Base-by-base conservation (phyloP, 495 filamentous ascomycete genomes). In the Daldinia bambusicola region DNA sequence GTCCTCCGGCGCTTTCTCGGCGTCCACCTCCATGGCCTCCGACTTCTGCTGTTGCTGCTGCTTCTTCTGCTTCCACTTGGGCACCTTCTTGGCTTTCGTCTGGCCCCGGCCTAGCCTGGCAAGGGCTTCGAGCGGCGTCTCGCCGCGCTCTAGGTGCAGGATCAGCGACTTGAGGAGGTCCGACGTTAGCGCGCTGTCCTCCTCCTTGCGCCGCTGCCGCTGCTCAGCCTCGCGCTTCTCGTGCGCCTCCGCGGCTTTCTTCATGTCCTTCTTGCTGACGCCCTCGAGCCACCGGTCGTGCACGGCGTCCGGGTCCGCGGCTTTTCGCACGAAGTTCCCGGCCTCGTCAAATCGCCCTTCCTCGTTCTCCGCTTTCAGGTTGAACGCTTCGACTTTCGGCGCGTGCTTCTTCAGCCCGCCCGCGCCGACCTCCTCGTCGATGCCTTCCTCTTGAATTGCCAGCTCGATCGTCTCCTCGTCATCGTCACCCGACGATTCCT, bases 341-440 rank as follows among this genome's bases (percentile, higher is more conserved):
- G 88, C 82, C 60, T 92, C 92, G 75, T 99, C 95, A 74, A 97
- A 98, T 12, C 88, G 84, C 0, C 95, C 95, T 75, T 98, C 95
- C 77, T 99, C 96, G 75, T 94, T 89, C 79, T 99, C 95, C 5
- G 84, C 80, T 55, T 86, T 88, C 88, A 99, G 94, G 75, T 99
- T 97, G 85, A 99, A 99, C 0, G 94, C 95, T 79, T 98, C 95
- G 30, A 98, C 84, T 72, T 95, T 90, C n/a, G 95, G 95, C 14
- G 96, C 96, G 77, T 97, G 93, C 76, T 91, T 94, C 80, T 98
- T 98, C 71, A 94, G 90, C 0, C 89, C 90, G 6, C 95, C 96
- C 2, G 91, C 89, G 2, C 96, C 96, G 34, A 99, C 81, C 77
- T 98, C 95, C 55, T 93, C 90, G 72, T 97, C 94, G 4, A 96